phyloP scores from a whole-genome alignment of 2,329 filamentous ascomycete genomes.

The Beauveria sp. region DNA sequence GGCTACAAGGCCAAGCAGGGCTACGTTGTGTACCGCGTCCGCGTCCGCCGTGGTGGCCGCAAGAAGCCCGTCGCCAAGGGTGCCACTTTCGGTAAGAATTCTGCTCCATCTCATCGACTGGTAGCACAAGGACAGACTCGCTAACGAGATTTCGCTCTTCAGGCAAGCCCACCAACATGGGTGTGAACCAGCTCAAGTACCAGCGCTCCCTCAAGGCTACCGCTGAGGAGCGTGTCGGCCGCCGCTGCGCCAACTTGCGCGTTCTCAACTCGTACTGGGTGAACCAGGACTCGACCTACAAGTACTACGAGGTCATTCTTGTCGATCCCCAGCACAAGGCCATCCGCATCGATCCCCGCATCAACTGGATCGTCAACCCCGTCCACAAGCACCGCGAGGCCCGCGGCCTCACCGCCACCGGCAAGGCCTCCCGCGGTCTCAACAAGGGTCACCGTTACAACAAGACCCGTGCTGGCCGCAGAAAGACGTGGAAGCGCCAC shows the following conservation, averaged over 20 bases:
- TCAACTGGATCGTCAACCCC: conserved; percentile 99
- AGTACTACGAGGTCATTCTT: conserved; percentile 99
- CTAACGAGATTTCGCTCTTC: conserved; percentile 18
- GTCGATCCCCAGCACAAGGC: conserved; percentile 99
- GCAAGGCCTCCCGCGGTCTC: conserved; percentile 99
- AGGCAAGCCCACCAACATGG: conserved; percentile 99
- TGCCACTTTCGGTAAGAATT: conserved; percentile 85
- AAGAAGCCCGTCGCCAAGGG: conserved; percentile 95
- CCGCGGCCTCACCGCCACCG: conserved; percentile 93
- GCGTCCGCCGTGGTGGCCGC: conserved; percentile 96
- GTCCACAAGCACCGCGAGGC: conserved; percentile 99
- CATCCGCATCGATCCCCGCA: conserved; percentile 96
- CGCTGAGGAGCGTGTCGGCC: conserved; percentile 99
- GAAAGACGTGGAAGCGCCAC: conserved; percentile 99
- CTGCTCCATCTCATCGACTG: conserved; percentile 12
- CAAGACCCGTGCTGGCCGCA: conserved; percentile 93
- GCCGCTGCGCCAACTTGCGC: conserved; percentile 96
- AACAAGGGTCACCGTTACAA: conserved; percentile 99
- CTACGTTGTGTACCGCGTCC: conserved; percentile 99
- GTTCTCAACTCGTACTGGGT: conserved; percentile 99
- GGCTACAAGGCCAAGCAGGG: conserved; percentile 99
- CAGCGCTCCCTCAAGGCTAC: conserved; percentile 97
- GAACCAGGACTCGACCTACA: conserved; percentile 99
- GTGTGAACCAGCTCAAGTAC: conserved; percentile 99
- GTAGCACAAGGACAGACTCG: neutral